These are phyloP conservation scores for Musa itinerans DNA, from an alignment of 176 grass and related monocot species.

Conservation along the genomic window DNA sequence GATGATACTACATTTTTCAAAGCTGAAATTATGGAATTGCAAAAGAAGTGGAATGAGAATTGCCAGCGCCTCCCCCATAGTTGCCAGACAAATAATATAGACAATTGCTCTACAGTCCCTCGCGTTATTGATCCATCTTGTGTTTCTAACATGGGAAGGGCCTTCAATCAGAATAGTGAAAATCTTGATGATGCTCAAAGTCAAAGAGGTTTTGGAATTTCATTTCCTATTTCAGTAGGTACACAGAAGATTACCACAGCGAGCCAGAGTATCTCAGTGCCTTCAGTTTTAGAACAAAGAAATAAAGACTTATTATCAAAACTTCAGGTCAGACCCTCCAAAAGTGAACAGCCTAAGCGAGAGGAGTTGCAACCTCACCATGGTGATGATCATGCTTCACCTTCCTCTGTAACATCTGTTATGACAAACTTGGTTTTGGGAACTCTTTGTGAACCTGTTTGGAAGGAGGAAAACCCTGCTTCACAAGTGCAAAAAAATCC, in stretches of 20 bases:
- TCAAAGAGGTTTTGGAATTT: constrained; percentile 3
- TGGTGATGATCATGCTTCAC: constrained; percentile 31
- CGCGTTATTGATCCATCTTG: constrained; percentile 23
- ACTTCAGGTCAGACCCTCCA: constrained; percentile 38
- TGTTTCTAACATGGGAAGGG: constrained; percentile 22
- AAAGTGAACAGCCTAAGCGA: constrained; percentile 44
- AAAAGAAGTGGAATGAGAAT: constrained; percentile 80
- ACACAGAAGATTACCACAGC: constrained; percentile 15
- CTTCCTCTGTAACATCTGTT: constrained; percentile 45
- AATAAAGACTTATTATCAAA: constrained; percentile 48
- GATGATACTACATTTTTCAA: constrained; percentile 64
- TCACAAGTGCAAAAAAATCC: constrained; percentile 18
- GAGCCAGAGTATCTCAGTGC: constrained; percentile 43
- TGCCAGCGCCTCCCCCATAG: constrained; percentile 44
- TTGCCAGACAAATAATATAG: constrained; percentile 31
- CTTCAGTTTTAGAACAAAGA: constrained; percentile 33
- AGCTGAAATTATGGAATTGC: constrained; percentile 57
- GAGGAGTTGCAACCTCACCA: constrained; percentile 18
- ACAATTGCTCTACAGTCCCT: constrained; percentile 35
- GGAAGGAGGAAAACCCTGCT: constrained; percentile 31
- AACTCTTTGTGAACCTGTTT: constrained; percentile 39
- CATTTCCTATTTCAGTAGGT: constrained; percentile 27
- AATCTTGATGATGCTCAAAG: constrained; percentile 14
- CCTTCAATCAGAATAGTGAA: constrained; percentile 24
- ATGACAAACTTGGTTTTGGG: constrained; percentile 72